Base-by-base conservation (phyloP, 2,329 filamentous ascomycete genomes). In the Colletotrichum gloeosporioides region DNA sequence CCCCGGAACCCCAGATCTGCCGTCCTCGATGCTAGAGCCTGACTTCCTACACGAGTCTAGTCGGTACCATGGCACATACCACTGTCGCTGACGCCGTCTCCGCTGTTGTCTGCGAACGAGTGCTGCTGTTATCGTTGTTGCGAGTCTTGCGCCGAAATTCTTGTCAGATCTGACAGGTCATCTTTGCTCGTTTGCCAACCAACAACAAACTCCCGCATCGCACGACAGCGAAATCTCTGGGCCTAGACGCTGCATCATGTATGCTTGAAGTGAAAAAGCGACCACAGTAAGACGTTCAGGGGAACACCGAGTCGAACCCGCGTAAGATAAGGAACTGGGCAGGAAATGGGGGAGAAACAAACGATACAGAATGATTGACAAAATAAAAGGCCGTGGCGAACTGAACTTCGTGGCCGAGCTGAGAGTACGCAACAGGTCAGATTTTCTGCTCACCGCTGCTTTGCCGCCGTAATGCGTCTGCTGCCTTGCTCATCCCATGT, bases 401-500 rank as follows among this genome's bases (percentile, higher is more conserved):
- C 9, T 4, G 25, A 69, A 27, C 36, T 44, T n/a, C 8, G 36
- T 44, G 36, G 16, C 36, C 16, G 36, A 44, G 36, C 36, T 9
- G 36, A 44, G 36, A 44, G 36, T 44, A 66, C 49, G 53, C 18
- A 64, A 16, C 15, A 63, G 49, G 74, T 71, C 66, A 67, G 66
- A 77, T 66, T 29, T 71, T 75, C 71, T 75, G 75, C 75, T 77
- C 75, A 77, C 75, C 75, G 75, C 75, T 75, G 75, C 71, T 77
- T 77, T 77, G 66, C 71, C 74, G 71, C 65, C 34, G 25, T 36
- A 49, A 39, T 69, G 57, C 44, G 32, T 73, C 62, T 64, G 29
- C 73, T 39, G 57, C 57, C 69, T 29, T 32, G 39, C 39, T 69
- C 73, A 67, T 75, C 49, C 72, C 73, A 68, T 68, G 69, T 63